Evolutionary conservation across 2,329 filamentous ascomycete genomes (phyloP).

Genomic region (Claviceps quebecensis): DNA sequence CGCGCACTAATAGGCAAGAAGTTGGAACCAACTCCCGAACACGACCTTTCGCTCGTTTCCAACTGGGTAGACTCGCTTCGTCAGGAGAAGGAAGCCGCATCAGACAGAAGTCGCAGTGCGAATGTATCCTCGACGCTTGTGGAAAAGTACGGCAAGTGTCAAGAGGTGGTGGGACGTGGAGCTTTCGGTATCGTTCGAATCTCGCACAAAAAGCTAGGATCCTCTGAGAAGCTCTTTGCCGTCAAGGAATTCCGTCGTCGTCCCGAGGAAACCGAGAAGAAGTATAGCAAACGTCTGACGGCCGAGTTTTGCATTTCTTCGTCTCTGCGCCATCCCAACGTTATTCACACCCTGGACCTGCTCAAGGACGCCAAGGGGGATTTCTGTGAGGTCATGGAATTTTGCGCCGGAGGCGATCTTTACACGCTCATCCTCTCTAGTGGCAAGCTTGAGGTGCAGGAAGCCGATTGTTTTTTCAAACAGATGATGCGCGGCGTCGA

Average conservation of each 20-base stretch:
- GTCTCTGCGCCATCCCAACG: constrained; percentile 88
- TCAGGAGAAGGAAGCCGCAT: constrained; percentile 73
- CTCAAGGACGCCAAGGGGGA: constrained; percentile 93
- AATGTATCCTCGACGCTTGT: constrained; percentile 62
- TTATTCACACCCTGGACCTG: constrained; percentile 93
- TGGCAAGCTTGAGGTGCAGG: constrained; percentile 77
- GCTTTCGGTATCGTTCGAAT: constrained; percentile 96
- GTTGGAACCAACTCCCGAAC: constrained; percentile 57
- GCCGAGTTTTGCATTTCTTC: constrained; percentile 98
- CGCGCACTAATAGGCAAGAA: constrained; percentile 76
- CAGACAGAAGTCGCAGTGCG: constrained; percentile 64
- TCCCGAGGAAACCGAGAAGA: constrained; percentile 88
- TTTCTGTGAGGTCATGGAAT: constrained; percentile 99
- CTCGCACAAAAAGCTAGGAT: constrained; percentile 85
- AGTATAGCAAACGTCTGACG: constrained; percentile 93
- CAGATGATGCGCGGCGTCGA: constrained; percentile 98
- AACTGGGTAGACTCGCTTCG: constrained; percentile 92
- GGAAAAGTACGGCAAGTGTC: constrained; percentile 97
- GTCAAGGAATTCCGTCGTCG: constrained; percentile 96
- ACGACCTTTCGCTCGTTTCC: constrained; percentile 83
- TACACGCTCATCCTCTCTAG: constrained; percentile 87
- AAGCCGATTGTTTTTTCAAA: constrained; percentile 98
- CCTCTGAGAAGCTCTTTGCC: constrained; percentile 82
- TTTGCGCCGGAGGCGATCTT: constrained; percentile 88
- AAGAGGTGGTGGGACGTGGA: constrained; percentile 89